A percentile compares a stretch with the other conserved stretches of the same genome.
Evolutionary conservation across 768 basidiomycete species (phyloP).

Genomic region (Calocybe cyanea): DNA sequence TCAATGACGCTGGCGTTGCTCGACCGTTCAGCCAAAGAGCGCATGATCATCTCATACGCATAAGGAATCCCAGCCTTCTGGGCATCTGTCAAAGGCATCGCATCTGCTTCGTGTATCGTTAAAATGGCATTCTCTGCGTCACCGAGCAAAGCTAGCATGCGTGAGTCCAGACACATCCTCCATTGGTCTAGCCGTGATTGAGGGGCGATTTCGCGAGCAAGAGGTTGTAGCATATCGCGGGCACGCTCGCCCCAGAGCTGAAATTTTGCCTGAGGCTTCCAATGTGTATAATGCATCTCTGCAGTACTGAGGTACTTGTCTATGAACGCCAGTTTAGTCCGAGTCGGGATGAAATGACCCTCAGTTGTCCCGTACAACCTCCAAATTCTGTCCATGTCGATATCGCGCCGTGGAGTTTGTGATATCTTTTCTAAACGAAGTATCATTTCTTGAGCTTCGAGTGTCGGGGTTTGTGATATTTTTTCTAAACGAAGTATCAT

Average conservation of each 20-base stretch:
- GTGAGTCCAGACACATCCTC: conserved; percentile 12
- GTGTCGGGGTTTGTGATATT: not conserved
- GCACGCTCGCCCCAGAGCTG: conserved; percentile 2
- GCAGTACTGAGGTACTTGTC: conserved; percentile 24
- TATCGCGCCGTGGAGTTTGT: conserved; percentile 8
- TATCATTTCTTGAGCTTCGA: not conserved
- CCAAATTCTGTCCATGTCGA: conserved; percentile 40
- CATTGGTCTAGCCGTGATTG: conserved; percentile 9
- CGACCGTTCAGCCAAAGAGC: conserved; percentile 29
- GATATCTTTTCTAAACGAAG: conserved; percentile 9
- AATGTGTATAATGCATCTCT: conserved; percentile 10
- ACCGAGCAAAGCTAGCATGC: conserved; percentile 7
- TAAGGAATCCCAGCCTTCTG: conserved; percentile 19
- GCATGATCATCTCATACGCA: conserved; percentile 35
- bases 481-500: conserved; percentile 8
- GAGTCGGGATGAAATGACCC: conserved; percentile 7
- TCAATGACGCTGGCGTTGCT: conserved; percentile 31
- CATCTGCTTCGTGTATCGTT: conserved; percentile 22
- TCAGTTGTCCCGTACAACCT: conserved; percentile 26
- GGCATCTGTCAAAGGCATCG: conserved; percentile 15
- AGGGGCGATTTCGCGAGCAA: not conserved
- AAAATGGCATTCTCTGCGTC: conserved; percentile 13
- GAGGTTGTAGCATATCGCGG: not conserved
- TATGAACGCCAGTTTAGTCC: conserved; percentile 15
- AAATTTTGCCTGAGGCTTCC: not conserved